Conservation (phyloP, 768 basidiomycete species). For the Termitomyces sp. region DNA sequence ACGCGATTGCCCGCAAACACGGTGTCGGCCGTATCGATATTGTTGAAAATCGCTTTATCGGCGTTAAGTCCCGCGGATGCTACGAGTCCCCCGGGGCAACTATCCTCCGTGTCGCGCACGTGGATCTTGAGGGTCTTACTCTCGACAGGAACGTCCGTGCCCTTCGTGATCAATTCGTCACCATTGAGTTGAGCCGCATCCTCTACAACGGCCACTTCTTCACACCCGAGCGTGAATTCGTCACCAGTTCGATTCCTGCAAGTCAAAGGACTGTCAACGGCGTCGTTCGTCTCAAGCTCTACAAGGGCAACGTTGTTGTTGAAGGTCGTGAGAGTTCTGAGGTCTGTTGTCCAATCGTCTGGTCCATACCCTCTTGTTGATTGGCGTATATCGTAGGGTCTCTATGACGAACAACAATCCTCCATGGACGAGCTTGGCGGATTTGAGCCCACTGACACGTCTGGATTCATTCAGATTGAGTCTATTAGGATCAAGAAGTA, state of each 20-base stretch:
- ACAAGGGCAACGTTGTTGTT: conserved; percentile 94
- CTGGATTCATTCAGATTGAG: conserved; percentile 96
- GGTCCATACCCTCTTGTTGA: neutral
- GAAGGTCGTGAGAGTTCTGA: conserved; percentile 89
- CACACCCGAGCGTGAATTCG: conserved; percentile 97
- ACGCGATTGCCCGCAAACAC: conserved; percentile 89
- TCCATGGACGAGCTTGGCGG: conserved; percentile 99
- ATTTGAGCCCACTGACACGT: conserved; percentile 93
- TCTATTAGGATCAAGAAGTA: conserved; percentile 98
- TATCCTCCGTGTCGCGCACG: conserved; percentile 90
- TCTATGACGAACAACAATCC: conserved; percentile 93
- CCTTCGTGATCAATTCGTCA: conserved; percentile 92
- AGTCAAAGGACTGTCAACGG: conserved; percentile 98
- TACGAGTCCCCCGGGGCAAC: conserved; percentile 98
- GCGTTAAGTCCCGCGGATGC: conserved; percentile 99
- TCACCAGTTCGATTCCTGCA: conserved; percentile 84
- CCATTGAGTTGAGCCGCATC: conserved; percentile 82
- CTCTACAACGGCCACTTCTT: conserved; percentile 99
- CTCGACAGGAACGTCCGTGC: conserved; percentile 96
- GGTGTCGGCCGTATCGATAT: conserved; percentile 98
- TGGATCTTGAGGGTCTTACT: conserved; percentile 97
- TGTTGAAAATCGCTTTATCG: conserved; percentile 99
- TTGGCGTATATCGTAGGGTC: conserved; percentile 42
- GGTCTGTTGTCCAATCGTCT: conserved; percentile 33
- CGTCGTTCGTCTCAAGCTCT: conserved; percentile 80